Conservation (phyloP, 139 green algal genomes). For the Chlorella sp. region DNA sequence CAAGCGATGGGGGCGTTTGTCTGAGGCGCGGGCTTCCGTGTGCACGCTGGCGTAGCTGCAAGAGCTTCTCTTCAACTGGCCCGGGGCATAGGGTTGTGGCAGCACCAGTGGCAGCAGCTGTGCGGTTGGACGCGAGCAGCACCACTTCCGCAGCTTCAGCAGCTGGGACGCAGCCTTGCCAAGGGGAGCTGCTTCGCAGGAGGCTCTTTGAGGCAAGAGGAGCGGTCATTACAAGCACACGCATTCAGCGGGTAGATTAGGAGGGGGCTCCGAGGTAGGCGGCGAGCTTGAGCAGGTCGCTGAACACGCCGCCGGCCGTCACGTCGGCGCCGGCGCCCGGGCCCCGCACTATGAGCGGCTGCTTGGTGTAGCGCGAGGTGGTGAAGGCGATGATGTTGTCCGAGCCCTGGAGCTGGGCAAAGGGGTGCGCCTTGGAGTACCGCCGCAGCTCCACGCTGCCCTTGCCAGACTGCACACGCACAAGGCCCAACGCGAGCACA, state of each 20-base stretch:
- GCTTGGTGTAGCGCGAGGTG: conserved; percentile 70
- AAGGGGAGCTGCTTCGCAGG: too few species aligned
- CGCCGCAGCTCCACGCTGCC: conserved; percentile 81
- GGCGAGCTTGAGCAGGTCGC: conserved; percentile 86
- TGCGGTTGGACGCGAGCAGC: not conserved
- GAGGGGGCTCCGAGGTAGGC: conserved; percentile 92
- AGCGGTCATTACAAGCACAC: too few species aligned
- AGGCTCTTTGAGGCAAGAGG: too few species aligned
- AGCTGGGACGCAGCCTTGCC: too few species aligned
- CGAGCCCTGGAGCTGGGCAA: conserved; percentile 75
- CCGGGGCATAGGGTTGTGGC: too few species aligned
- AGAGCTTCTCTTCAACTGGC: too few species aligned
- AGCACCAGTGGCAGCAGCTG: too few species aligned
- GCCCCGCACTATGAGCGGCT: conserved; percentile 84
- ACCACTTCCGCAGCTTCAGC: not conserved
- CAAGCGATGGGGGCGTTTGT: too few species aligned
- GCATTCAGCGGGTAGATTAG: conserved; percentile 29
- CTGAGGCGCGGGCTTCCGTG: too few species aligned
- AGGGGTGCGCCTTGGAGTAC: conserved; percentile 84
- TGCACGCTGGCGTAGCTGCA: too few species aligned
- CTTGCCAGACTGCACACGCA: conserved; percentile 19
- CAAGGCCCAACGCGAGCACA: too few species aligned
- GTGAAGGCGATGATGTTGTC: conserved; percentile 94
- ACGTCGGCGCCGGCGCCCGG: conserved; percentile 94
- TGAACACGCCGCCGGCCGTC: conserved; percentile 94